Conservation (phyloP, 495 filamentous ascomycete species). For the Xylaria grammica region DNA sequence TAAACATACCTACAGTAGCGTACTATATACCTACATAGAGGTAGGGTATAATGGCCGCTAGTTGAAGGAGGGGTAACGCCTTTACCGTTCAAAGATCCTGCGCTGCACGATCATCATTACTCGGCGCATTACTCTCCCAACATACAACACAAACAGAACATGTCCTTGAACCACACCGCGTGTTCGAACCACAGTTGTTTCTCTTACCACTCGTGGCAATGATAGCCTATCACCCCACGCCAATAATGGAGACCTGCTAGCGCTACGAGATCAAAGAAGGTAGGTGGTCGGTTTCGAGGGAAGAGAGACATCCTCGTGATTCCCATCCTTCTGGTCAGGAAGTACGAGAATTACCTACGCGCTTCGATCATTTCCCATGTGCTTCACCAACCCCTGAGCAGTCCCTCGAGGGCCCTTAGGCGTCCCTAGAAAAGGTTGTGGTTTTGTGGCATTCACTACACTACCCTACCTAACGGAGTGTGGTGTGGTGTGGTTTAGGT, state of each 20-base stretch:
- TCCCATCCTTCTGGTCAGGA: neutral
- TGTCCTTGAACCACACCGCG: neutral
- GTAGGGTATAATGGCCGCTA: neutral
- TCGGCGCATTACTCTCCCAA: no score
- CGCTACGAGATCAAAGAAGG: neutral
- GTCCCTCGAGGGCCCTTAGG: neutral
- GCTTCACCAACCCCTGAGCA: neutral
- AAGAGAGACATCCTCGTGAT: neutral
- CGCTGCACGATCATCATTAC: neutral
- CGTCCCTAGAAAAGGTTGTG: neutral
- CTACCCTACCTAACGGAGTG: no score
- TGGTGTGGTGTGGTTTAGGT: no score
- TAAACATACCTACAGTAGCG: no score
- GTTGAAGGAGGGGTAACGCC: neutral
- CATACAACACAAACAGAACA: no score
- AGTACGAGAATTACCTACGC: neutral
- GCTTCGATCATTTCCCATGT: neutral
- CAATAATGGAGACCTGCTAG: neutral
- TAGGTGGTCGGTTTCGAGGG: neutral
- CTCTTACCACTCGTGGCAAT: neutral
- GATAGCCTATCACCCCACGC: slow-evolving; percentile 10
- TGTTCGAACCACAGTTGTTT: neutral
- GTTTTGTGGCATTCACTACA: no score
- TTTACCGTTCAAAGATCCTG: neutral
- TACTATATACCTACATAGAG: no score